Percentiles rank a stretch among this genome's conserved stretches.
These are phyloP conservation scores for Aphanomyces invadans DNA, from an alignment of 352 stramenopile species.

Conservation along the genomic window DNA sequence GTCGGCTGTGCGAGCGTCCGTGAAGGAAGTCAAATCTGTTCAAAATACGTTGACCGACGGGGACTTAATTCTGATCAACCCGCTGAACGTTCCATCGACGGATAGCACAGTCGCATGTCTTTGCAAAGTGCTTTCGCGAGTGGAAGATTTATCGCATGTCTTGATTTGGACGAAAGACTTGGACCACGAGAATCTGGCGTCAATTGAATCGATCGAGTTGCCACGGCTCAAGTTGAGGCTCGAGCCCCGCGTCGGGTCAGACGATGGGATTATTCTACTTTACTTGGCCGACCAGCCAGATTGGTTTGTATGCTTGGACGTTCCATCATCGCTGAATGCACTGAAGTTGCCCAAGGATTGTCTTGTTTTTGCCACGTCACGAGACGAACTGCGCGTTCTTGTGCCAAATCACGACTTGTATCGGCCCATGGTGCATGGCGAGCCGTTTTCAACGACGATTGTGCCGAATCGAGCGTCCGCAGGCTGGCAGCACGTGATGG, in stretches of 20 bases:
- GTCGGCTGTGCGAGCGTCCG: slow-evolving; percentile 26
- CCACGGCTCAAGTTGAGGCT: slow-evolving; percentile 96
- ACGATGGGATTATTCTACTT: slow-evolving; percentile 43
- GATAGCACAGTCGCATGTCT: slow-evolving; percentile 43
- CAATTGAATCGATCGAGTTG: slow-evolving; percentile 95
- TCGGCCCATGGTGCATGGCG: slow-evolving; percentile 54
- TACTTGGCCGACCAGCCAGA: slow-evolving; percentile 74
- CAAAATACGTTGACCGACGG: slow-evolving; percentile 25
- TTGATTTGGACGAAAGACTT: slow-evolving; percentile 90
- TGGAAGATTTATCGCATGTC: slow-evolving; percentile 97
- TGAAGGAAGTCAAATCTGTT: slow-evolving; percentile 10
- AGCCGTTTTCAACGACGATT: slow-evolving; percentile 75
- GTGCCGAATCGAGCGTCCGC: slow-evolving; percentile 68
- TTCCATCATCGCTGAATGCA: slow-evolving; percentile 25
- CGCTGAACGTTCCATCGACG: slow-evolving; percentile 77
- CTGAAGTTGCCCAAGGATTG: slow-evolving; percentile 50
- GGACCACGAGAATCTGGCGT: slow-evolving; percentile 30
- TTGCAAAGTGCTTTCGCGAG: slow-evolving; percentile 83
- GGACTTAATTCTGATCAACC: slow-evolving; percentile 88
- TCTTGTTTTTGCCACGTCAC: slow-evolving; percentile 69
- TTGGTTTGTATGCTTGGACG: slow-evolving; percentile 66
- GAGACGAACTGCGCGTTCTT: slow-evolving; percentile 66
- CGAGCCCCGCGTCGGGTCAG: slow-evolving; percentile 43
- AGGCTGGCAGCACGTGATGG: slow-evolving; percentile 83
- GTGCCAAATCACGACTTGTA: slow-evolving; percentile 80